Evolutionary conservation across 331 rosid genomes (phyloP).

Genomic region (Rosa hybrid): DNA sequence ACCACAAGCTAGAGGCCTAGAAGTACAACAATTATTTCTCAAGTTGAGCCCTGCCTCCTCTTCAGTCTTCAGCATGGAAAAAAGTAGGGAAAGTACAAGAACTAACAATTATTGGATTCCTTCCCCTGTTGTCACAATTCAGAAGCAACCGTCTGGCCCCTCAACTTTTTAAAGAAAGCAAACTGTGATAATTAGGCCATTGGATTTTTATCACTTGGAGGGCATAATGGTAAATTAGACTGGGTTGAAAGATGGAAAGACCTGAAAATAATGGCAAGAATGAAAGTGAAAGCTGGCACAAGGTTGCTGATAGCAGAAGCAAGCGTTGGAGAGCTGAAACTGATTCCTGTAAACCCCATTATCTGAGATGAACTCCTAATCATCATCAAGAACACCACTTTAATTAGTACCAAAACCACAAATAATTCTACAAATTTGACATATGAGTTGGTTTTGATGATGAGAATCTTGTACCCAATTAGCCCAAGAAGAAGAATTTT

Average conservation of each 20-base stretch:
- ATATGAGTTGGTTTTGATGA: neutral
- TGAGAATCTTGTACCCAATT: conserved; percentile 49
- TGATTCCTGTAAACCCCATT: conserved; percentile 78
- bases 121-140: neutral
- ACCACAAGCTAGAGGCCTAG: neutral
- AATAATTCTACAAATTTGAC: neutral
- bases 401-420: too few species aligned
- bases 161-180: neutral
- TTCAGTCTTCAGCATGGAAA: neutral
- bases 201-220: neutral
- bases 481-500: conserved; percentile 69
- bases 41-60: neutral
- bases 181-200: neutral
- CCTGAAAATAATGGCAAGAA: conserved; percentile 77
- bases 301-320: conserved; percentile 79
- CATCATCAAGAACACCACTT: neutral
- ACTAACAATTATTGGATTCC: neutral
- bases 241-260: conserved; percentile 24
- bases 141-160: neutral
- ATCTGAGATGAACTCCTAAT: conserved; percentile 75
- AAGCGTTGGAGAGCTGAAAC: conserved; percentile 77
- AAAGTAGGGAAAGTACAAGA: neutral
- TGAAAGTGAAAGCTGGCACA: conserved; percentile 79
- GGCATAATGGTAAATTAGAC: neutral
- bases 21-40: neutral